Conservation (phyloP, 345 rosid species). For the Eucalyptus viminalis region DNA sequence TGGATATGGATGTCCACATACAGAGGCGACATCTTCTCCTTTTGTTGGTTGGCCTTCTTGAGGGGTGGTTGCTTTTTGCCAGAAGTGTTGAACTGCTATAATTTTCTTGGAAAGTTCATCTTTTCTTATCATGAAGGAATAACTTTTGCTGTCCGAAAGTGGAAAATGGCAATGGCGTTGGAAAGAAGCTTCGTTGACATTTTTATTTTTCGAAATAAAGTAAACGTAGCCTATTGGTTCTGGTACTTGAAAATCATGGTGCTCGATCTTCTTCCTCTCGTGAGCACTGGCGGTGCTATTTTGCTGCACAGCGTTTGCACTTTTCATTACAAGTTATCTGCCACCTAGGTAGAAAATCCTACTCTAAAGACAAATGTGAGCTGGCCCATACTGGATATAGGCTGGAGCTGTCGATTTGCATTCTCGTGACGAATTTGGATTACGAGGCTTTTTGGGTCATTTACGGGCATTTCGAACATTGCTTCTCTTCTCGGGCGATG, state of each 20-base stretch:
- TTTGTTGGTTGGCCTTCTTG: background rate
- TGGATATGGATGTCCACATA: background rate
- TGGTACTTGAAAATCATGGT: background rate
- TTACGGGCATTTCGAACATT: background rate
- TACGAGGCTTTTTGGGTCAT: background rate
- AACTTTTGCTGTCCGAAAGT: background rate
- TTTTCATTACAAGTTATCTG: background rate
- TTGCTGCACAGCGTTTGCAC: background rate
- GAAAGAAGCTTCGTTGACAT: background rate
- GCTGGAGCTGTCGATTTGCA: background rate
- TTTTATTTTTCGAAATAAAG: background rate
- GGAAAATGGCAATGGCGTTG: background rate
- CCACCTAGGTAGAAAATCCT: background rate
- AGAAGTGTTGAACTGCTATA: background rate
- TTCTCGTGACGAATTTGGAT: background rate
- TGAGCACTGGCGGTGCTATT: background rate
- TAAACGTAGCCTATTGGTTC: background rate
- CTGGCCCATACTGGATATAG: background rate
- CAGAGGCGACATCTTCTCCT: background rate
- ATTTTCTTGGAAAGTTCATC: background rate
- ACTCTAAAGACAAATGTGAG: background rate
- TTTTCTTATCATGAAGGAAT: background rate
- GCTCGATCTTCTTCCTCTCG: background rate
- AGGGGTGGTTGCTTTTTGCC: background rate
- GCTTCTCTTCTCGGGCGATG: background rate